Conservation (phyloP, 2,329 filamentous ascomycete genomes). For the Parasarocladium wereldwijsianum region DNA sequence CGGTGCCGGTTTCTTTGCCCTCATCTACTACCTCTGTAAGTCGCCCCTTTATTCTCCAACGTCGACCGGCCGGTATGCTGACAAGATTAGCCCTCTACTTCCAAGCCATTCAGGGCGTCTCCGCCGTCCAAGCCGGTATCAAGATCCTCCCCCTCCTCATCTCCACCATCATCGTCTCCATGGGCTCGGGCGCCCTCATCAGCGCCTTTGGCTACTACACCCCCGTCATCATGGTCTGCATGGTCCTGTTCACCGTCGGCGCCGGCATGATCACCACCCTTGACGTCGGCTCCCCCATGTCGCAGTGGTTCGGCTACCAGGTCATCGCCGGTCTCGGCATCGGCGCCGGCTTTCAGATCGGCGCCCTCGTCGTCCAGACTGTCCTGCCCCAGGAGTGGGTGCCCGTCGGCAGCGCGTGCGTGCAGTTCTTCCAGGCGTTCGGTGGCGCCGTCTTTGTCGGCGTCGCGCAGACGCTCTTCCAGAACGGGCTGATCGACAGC, state of each 20-base stretch:
- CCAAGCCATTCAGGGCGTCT: conserved; percentile 25
- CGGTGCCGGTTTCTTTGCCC: conserved; percentile 34
- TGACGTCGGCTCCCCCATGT: conserved; percentile 26
- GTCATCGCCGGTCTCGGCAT: conserved; percentile 39
- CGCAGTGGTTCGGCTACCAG: conserved; percentile 44
- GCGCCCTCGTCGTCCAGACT: conserved; percentile 35
- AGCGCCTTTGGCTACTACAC: conserved; percentile 22
- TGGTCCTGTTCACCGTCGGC: conserved; percentile 28
- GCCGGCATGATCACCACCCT: conserved; percentile 41
- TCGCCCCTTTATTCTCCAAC: not conserved
- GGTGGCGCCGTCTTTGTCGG: conserved; percentile 34
- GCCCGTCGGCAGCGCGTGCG: conserved; percentile 28
- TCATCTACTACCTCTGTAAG: conserved; percentile 39
- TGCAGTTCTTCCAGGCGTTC: conserved; percentile 29
- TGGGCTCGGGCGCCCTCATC: conserved; percentile 26
- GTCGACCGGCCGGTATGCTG: not conserved
- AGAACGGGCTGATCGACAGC: conserved; percentile 28
- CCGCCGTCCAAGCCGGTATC: conserved; percentile 15
- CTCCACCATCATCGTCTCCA: conserved; percentile 24
- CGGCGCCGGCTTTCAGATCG: conserved; percentile 32
- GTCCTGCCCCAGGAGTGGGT: conserved; percentile 31
- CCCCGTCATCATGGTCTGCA: conserved; percentile 24
- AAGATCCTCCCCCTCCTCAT: conserved; percentile 14
- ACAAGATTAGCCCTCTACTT: conserved; percentile 28
- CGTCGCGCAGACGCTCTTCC: conserved; percentile 35